Percentiles rank a stretch among this genome's conserved stretches.
Evolutionary conservation across 1,139 yeast genomes (phyloP).

Genomic region (Kurtzmaniella quercitrusa): DNA sequence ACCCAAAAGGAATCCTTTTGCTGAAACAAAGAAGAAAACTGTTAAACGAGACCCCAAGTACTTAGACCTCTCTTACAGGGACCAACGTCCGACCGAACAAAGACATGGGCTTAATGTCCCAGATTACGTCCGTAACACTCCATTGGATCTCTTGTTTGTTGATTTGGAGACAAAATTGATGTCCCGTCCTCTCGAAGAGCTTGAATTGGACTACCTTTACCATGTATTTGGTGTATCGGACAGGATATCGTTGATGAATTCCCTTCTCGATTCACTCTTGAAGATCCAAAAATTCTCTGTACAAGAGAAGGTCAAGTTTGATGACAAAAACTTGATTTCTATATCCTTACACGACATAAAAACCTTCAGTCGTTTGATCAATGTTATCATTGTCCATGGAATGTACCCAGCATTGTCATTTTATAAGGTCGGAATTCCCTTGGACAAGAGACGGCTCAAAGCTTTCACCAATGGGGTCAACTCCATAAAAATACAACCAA

Average conservation of each 20-base stretch:
- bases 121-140: conserved; percentile 24
- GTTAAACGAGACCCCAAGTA: conserved; percentile 31
- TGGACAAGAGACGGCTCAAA: conserved; percentile 53
- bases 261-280: conserved; percentile 26
- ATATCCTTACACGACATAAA: conserved; percentile 84
- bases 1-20: conserved; percentile 30
- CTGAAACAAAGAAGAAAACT: conserved; percentile 22
- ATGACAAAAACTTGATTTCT: conserved; percentile 45
- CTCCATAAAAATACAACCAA: conserved; percentile 17
- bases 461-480: conserved; percentile 30
- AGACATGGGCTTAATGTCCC: conserved; percentile 36
- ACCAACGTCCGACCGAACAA: not conserved
- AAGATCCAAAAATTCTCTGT: conserved; percentile 35
- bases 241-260: conserved; percentile 13
- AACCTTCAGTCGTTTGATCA: conserved; percentile 60
- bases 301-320: conserved; percentile 9
- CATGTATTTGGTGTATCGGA: conserved; percentile 6
- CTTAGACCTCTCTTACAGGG: conserved; percentile 20
- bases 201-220: conserved; percentile 16
- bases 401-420: conserved; percentile 59
- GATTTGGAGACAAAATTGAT: conserved; percentile 22
- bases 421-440: conserved; percentile 59
- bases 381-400: conserved; percentile 64
- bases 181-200: conserved; percentile 22
- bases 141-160: conserved; percentile 33